phyloP scores from a whole-genome alignment of 176 grass and related monocot genomes.

The Coix lacrymajobi region DNA sequence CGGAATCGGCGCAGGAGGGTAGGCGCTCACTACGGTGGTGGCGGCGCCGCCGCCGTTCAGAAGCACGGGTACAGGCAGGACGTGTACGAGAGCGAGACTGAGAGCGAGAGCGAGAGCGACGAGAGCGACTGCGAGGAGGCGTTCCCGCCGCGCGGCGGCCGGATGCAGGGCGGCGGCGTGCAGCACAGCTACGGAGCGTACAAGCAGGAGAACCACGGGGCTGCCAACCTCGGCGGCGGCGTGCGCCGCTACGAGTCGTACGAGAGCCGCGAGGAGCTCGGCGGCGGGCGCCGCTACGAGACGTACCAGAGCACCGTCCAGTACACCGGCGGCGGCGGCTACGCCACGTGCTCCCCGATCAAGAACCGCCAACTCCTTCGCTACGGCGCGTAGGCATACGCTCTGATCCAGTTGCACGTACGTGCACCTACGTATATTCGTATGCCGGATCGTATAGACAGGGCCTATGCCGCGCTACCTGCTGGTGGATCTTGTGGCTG shows the following conservation, averaged over 20 bases:
- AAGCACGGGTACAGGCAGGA: background rate
- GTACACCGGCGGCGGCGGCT: background rate
- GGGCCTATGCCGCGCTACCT: background rate
- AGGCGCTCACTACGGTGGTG: background rate
- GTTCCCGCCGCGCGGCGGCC: background rate
- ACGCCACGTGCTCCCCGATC: background rate
- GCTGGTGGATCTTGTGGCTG: background rate
- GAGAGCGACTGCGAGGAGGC: constrained; percentile 38
- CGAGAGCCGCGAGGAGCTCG: background rate
- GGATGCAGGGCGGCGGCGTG: background rate
- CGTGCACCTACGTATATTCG: background rate
- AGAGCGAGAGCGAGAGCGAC: background rate
- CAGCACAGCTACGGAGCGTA: background rate
- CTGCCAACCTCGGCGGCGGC: background rate
- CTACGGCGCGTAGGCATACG: background rate
- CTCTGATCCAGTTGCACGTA: background rate
- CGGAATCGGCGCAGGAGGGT: background rate
- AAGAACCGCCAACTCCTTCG: background rate
- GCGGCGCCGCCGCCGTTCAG: background rate
- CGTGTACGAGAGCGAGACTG: background rate
- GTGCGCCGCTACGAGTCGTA: constrained; percentile 12
- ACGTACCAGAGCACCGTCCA: background rate
- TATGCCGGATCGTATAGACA: background rate
- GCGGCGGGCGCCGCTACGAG: background rate
- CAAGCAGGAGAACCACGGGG: background rate